phyloP scores from a whole-genome alignment of 2,329 filamentous ascomycete genomes.

The Daldinia eschscholtzii region DNA sequence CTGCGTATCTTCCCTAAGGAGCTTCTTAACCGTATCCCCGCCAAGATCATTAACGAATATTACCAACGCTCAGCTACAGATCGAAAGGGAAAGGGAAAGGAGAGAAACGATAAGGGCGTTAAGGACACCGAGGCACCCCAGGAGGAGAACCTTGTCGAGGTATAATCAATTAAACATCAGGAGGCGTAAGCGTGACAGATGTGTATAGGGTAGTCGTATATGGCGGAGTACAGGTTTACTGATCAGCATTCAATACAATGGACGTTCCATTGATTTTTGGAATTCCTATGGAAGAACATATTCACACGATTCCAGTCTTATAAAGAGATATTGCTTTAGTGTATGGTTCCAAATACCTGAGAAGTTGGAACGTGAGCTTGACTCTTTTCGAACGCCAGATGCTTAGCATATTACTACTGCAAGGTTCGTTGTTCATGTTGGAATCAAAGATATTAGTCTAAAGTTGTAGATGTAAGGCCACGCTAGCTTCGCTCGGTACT shows the following conservation, averaged over 20 bases:
- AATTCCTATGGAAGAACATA: constrained; percentile 1
- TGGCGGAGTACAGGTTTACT: constrained; percentile 44
- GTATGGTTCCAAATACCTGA: neutral
- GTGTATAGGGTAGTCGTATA: constrained; percentile 49
- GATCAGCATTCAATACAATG: constrained; percentile 45
- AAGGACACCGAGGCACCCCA: constrained; percentile 59
- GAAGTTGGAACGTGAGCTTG: neutral
- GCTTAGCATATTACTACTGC: neutral
- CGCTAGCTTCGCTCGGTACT: constrained; percentile 18
- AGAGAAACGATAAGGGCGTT: constrained; percentile 57
- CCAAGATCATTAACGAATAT: constrained; percentile 85
- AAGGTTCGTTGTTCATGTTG: neutral
- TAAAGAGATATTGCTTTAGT: neutral
- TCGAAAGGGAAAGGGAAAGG: constrained; percentile 73
- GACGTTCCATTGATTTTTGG: constrained; percentile 27
- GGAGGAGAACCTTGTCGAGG: constrained; percentile 73
- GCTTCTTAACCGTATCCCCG: constrained; percentile 92
- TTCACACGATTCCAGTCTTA: neutral
- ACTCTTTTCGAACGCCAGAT: neutral
- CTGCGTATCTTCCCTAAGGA: constrained; percentile 99
- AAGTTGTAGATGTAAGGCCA: constrained; percentile 2
- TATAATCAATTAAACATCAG: constrained; percentile 54
- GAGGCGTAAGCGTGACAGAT: constrained; percentile 28
- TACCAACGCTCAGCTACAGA: constrained; percentile 77
- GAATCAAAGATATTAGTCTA: neutral